A percentile compares a stretch with the other conserved stretches of the same genome.
phyloP scores from a whole-genome alignment of 73 alveolate species.

The Paramecium sonneborni region DNA sequence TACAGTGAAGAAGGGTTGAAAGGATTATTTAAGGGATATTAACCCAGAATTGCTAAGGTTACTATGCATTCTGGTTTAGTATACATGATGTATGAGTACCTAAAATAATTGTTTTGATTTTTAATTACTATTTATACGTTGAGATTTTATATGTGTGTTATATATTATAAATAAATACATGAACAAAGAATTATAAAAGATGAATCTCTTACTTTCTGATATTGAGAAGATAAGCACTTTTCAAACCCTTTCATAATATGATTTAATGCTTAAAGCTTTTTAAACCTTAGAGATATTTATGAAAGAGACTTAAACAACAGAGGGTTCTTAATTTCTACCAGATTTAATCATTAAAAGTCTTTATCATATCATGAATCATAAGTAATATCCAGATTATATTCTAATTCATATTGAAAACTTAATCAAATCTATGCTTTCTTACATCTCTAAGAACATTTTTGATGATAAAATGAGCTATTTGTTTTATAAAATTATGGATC shows the following conservation, averaged over 20 bases:
- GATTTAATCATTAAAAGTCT: neutral
- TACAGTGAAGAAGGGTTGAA: neutral
- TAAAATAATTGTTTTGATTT: neutral
- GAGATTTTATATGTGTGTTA: neutral
- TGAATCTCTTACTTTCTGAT: neutral
- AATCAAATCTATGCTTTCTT: neutral
- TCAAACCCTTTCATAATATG: neutral
- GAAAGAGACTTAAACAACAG: neutral
- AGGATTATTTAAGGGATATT: conserved; percentile 7
- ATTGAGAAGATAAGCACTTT: neutral
- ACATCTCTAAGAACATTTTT: neutral
- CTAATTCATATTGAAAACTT: neutral
- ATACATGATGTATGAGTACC: conserved; percentile 52
- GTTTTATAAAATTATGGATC: conserved; percentile 32
- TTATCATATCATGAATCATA: neutral
- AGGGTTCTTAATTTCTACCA: neutral
- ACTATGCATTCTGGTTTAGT: conserved; percentile 56
- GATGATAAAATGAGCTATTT: neutral
- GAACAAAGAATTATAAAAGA: neutral
- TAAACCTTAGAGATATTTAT: neutral
- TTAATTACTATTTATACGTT: neutral
- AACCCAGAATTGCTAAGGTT: conserved; percentile 36
- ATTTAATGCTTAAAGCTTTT: neutral
- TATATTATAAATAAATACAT: neutral
- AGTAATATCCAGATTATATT: neutral